Conservation (phyloP, 2,329 filamentous ascomycete genomes). For the Neopestalotiopsis sp. region DNA sequence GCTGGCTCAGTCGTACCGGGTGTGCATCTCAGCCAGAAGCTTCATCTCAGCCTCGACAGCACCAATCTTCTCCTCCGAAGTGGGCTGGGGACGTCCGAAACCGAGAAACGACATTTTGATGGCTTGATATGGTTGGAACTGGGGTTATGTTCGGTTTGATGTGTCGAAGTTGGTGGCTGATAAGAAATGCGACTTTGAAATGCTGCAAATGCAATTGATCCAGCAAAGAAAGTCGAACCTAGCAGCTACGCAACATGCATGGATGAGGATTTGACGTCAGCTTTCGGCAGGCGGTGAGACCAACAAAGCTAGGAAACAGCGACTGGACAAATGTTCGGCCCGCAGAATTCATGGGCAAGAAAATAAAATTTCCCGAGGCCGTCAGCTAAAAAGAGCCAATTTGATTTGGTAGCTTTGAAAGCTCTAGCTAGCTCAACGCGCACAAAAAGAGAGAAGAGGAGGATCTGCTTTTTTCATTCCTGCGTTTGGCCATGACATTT, state of each 20-base stretch:
- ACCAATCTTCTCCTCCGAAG: slow-evolving; percentile 96
- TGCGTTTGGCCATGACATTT: not conserved
- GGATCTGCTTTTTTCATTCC: not conserved
- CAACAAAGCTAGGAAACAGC: not conserved
- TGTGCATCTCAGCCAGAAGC: slow-evolving; percentile 97
- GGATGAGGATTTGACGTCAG: slow-evolving; percentile 13
- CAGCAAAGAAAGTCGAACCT: not conserved
- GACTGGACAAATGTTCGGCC: slow-evolving; percentile 12
- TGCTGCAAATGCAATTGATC: not conserved
- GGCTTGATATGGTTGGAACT: not conserved
- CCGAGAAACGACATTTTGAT: slow-evolving; percentile 75
- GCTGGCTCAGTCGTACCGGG: slow-evolving; percentile 67
- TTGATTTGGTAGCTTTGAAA: not conserved
- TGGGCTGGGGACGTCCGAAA: slow-evolving; percentile 79
- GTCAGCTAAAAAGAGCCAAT: not conserved
- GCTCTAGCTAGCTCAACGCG: slow-evolving; percentile 23
- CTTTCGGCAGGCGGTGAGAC: slow-evolving; percentile 32
- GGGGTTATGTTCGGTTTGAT: not conserved
- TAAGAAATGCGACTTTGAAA: slow-evolving; percentile 13
- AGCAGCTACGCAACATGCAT: not conserved
- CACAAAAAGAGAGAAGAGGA: not conserved
- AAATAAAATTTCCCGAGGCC: slow-evolving; percentile 7
- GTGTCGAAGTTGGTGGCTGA: slow-evolving; percentile 1
- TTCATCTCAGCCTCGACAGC: slow-evolving; percentile 97
- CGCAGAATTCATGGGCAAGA: not conserved